Conservation (phyloP, 108 stramenopile species). For the Craspedostauros australis region DNA sequence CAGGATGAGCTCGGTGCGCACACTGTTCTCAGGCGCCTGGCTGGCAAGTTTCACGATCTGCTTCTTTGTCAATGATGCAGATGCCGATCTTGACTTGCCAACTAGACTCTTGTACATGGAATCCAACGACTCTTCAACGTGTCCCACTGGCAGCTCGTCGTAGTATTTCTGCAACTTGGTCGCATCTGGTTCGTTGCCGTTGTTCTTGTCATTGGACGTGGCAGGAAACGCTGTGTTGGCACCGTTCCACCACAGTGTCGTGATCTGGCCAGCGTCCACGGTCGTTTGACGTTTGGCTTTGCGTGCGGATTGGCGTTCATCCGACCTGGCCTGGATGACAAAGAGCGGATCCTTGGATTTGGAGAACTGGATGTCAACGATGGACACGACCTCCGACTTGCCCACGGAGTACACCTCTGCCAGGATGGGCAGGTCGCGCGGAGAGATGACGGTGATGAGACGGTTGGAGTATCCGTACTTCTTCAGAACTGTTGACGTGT, state of each 20-base stretch:
- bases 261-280: slow-evolving; percentile 56
- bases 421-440: slow-evolving; percentile 5
- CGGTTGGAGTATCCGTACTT: not conserved
- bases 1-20: slow-evolving; percentile 26
- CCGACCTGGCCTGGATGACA: not conserved
- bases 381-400: slow-evolving; percentile 26
- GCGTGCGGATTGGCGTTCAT: not conserved
- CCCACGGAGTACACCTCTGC: slow-evolving; percentile 34
- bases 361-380: slow-evolving; percentile 14
- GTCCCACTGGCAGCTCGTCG: slow-evolving; percentile 15
- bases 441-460: not conserved
- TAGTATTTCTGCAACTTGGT: slow-evolving; percentile 5
- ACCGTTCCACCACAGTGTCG: slow-evolving; percentile 50
- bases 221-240: not conserved
- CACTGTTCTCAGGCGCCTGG: not conserved
- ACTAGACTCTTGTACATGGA: slow-evolving; percentile 33
- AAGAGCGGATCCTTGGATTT: not conserved
- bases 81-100: slow-evolving; percentile 19
- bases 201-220: not conserved
- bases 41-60: slow-evolving; percentile 29
- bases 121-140: slow-evolving; percentile 47
- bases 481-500: not conserved
- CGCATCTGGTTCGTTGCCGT: slow-evolving; percentile 1
- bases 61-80: slow-evolving; percentile 36
- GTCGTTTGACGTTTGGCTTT: not conserved